Conservation (phyloP, 176 grass and related monocot species). For the Avena atlantica region DNA sequence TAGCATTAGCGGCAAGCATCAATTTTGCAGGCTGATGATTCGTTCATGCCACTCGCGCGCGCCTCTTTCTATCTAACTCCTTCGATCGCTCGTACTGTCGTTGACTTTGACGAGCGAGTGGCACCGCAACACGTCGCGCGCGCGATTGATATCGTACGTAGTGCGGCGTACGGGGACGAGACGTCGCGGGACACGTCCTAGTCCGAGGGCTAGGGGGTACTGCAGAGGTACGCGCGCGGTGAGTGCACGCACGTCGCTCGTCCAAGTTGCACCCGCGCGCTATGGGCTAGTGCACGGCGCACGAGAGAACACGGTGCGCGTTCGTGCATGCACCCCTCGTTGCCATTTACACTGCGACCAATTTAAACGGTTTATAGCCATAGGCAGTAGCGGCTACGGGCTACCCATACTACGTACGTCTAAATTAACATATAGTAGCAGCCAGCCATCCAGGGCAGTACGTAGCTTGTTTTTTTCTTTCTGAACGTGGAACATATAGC, state of each 20-base stretch:
- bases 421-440: no score
- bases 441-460: no score
- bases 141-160: no score
- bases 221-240: not conserved
- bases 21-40: no score
- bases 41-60: no score
- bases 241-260: constrained; percentile 25
- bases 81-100: no score
- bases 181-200: not conserved
- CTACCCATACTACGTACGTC: no score
- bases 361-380: constrained; percentile 35
- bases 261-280: constrained; percentile 43
- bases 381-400: no score
- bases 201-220: not conserved
- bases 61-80: no score
- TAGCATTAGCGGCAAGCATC: no score
- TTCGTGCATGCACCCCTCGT: not conserved
- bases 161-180: not conserved
- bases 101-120: no score
- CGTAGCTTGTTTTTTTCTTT: not conserved
- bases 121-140: no score
- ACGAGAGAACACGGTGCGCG: constrained; percentile 35
- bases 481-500: not conserved
- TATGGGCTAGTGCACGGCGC: constrained; percentile 44
- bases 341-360: constrained; percentile 26